Percentiles rank a stretch among this genome's conserved stretches.
Evolutionary conservation across 768 basidiomycete species (phyloP).

Genomic region (Leccinellum rugosiceps): DNA sequence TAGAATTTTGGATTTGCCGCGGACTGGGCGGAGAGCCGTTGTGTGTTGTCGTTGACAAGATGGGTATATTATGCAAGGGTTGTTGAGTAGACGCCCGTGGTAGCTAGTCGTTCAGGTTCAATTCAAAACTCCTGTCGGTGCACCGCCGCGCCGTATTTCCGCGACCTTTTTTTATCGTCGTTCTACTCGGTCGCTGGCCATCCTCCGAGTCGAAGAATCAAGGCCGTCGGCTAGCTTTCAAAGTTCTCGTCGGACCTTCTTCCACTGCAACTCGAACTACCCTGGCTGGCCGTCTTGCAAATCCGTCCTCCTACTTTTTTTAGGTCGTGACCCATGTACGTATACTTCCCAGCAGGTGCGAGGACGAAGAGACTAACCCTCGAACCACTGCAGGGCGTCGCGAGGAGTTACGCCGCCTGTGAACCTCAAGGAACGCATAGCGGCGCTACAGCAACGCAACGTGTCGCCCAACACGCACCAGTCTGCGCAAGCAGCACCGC

Average conservation of each 20-base stretch:
- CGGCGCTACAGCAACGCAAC: slow-evolving; percentile 67
- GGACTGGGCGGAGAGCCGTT: background rate
- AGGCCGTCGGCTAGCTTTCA: slow-evolving; percentile 4
- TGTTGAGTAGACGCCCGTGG: background rate
- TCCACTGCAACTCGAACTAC: slow-evolving; percentile 7
- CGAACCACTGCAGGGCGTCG: slow-evolving; percentile 21
- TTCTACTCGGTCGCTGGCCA: background rate
- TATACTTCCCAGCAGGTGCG: background rate
- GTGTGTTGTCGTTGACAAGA: background rate
- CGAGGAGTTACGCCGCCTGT: slow-evolving; percentile 30
- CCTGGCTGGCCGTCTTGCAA: slow-evolving; percentile 25
- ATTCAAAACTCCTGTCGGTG: background rate
- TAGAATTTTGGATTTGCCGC: background rate
- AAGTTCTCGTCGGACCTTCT: slow-evolving; percentile 8
- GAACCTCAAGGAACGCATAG: slow-evolving; percentile 81
- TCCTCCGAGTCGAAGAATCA: slow-evolving; percentile 9
- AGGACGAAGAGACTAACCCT: slow-evolving; percentile 16
- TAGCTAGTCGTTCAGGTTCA: background rate
- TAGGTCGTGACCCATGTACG: slow-evolving; percentile 24
- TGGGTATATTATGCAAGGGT: slow-evolving; percentile 4
- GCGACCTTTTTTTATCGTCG: background rate
- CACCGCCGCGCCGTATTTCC: background rate
- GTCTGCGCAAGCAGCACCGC: slow-evolving; percentile 31
- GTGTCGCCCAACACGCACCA: slow-evolving; percentile 29
- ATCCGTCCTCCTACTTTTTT: slow-evolving; percentile 1